phyloP scores from a whole-genome alignment of 1,284 basidiomycete species.

The Melampsora americana region DNA sequence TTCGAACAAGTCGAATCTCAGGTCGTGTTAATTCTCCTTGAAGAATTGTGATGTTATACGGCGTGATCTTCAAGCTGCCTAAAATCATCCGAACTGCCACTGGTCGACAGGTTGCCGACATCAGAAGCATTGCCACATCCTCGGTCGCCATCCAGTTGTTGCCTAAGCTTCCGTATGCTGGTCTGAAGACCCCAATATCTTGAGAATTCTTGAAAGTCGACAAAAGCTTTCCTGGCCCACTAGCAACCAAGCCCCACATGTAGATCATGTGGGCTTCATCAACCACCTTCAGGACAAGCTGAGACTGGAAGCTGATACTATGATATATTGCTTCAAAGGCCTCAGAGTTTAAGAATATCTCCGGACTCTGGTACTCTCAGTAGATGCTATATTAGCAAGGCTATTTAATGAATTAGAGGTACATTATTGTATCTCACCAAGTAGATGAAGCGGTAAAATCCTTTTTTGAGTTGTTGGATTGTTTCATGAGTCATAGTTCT shows the following conservation, averaged over 20 bases:
- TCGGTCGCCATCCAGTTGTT: background rate
- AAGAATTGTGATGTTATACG: no score
- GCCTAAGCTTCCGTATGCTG: slow-evolving; percentile 9
- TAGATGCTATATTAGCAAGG: background rate
- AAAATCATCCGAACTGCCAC: slow-evolving; percentile 14
- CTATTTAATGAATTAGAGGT: background rate
- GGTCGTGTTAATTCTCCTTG: slow-evolving; percentile 8
- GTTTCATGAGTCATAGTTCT: background rate
- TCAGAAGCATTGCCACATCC: slow-evolving; percentile 1
- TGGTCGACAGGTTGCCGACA: slow-evolving; percentile 13
- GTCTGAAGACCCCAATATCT: background rate
- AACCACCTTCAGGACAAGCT: background rate
- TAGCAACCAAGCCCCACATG: background rate
- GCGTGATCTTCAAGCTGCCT: slow-evolving; percentile 6
- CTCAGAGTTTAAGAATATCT: background rate
- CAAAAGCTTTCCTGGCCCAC: background rate
- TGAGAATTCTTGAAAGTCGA: background rate
- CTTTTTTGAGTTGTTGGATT: background rate
- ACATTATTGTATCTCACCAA: background rate
- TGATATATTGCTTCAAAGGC: background rate
- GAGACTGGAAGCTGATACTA: background rate
- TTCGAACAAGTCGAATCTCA: slow-evolving; percentile 1
- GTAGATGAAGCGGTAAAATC: background rate
- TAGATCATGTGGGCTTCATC: slow-evolving; percentile 9
- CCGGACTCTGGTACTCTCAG: slow-evolving; percentile 3